These are phyloP conservation scores for Tulasnella sp. DNA, from an alignment of 768 basidiomycete species.

Conservation along the genomic window DNA sequence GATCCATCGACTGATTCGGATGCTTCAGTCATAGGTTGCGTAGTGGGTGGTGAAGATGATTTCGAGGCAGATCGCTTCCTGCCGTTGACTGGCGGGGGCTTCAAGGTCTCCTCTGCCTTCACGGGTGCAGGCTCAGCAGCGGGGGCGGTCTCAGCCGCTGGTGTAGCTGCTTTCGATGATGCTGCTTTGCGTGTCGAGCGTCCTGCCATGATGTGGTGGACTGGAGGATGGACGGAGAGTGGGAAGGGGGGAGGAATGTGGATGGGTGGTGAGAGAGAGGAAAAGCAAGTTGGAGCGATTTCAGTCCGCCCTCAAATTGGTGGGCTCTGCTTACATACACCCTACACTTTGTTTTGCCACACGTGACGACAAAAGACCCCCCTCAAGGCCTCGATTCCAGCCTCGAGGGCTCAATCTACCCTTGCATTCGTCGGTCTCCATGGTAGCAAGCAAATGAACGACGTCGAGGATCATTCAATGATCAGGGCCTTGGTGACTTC, in stretches of 20 bases:
- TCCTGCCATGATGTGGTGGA: background rate
- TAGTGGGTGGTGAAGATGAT: background rate
- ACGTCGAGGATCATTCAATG: no score
- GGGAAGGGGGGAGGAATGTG: background rate
- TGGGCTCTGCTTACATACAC: background rate
- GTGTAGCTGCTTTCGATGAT: background rate
- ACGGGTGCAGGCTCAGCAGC: background rate
- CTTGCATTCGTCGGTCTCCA: no score
- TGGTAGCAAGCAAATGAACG: no score
- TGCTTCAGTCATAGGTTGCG: background rate
- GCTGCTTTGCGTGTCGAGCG: background rate
- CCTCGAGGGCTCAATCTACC: no score
- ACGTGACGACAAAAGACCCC: background rate
- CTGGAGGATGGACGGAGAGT: background rate
- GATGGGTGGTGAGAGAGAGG: background rate
- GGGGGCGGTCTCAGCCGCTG: background rate
- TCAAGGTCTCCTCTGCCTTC: background rate
- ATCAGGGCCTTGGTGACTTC: no score
- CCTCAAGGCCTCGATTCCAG: no score
- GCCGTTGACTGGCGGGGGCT: slow-evolving; percentile 1
- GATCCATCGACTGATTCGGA: background rate
- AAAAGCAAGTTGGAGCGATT: background rate
- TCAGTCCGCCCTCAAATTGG: background rate
- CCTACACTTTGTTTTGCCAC: background rate
- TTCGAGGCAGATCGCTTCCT: slow-evolving; percentile 4